Base-by-base conservation (phyloP, 352 stramenopile genomes). In the Pythium sp. region DNA sequence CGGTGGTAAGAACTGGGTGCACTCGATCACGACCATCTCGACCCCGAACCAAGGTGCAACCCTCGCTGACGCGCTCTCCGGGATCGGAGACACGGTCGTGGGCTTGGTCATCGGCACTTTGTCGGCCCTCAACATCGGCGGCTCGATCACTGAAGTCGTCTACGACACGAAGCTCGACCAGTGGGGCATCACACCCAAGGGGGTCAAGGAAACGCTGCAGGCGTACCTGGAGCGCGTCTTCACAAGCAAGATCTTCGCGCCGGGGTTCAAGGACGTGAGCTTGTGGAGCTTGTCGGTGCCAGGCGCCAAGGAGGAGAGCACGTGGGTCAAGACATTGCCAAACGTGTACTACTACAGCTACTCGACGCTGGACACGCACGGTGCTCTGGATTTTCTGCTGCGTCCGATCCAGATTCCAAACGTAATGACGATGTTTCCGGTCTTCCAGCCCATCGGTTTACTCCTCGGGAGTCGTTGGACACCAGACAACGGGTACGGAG, bases 1-100 rank as follows among this genome's bases (percentile, higher is more conserved):
- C 1, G 79, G 81, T 34, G 82, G 81, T 0, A 77, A 84, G 62
- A 80, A 78, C 61, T 92, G 84, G 82, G 73, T 92, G 56, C 77
- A 89, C 62, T 92, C 84, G 14, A 74, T 92, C 69, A 90, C 84
- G 51, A 90, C 79, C 7, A 73, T 92, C 47, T 77, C 82, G 7
- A 72, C 82, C 0, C 82, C 84, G 0, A 89, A 91, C 76, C 79
- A 87, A 28, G 84, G 84, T 54, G 83, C 82, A 5, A 76, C 78
- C 5, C 66, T 92, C 36, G 79, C 70, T 1, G 57, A 90, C 55
- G 80, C 67, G 18, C 76, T 89, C 63, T 74, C 73, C 1, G 57
- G 72, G 20, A 80, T 84, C 41, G 73, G 71, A 24, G 73, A 87
- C 32, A 55, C 71, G 0, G 70, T 87, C 58, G 79, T 84, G 53